phyloP scores from a whole-genome alignment of 2,329 filamentous ascomycete species.

The Dactylella cylindrospora region DNA sequence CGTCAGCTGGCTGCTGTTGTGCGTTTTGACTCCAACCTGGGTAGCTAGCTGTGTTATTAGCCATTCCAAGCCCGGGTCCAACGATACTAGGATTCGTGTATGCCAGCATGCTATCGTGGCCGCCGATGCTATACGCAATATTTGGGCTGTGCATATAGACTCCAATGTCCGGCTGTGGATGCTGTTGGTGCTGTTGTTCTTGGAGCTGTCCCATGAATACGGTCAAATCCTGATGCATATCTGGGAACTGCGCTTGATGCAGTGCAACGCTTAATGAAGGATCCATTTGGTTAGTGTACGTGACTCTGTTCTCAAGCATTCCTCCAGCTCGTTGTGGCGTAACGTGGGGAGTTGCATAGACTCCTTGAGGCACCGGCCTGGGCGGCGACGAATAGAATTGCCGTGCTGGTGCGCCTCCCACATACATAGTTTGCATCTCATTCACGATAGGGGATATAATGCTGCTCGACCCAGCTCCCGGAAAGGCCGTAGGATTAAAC shows the following conservation, averaged over 20 bases:
- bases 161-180: conserved; percentile 28
- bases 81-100: conserved; percentile 22
- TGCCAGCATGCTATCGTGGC: conserved; percentile 30
- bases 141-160: conserved; percentile 18
- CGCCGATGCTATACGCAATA: conserved; percentile 24
- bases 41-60: conserved; percentile 30
- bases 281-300: conserved; percentile 29
- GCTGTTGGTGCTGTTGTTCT: conserved; percentile 26
- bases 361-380: conserved; percentile 27
- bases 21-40: conserved; percentile 30
- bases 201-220: conserved; percentile 35
- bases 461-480: conserved; percentile 14
- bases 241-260: conserved; percentile 24
- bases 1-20: conserved; percentile 24
- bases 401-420: conserved; percentile 11
- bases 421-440: conserved; percentile 35
- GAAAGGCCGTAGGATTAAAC: conserved; percentile 29
- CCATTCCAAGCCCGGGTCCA: conserved; percentile 36
- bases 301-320: conserved; percentile 34
- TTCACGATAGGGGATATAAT: conserved; percentile 28
- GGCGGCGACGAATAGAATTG: conserved; percentile 41
- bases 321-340: conserved; percentile 37
- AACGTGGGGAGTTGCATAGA: conserved; percentile 28
- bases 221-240: conserved; percentile 31
- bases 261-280: conserved; percentile 20